These are phyloP conservation scores for Parietaria judaica DNA, from an alignment of 306 rosid species.

Conservation along the genomic window DNA sequence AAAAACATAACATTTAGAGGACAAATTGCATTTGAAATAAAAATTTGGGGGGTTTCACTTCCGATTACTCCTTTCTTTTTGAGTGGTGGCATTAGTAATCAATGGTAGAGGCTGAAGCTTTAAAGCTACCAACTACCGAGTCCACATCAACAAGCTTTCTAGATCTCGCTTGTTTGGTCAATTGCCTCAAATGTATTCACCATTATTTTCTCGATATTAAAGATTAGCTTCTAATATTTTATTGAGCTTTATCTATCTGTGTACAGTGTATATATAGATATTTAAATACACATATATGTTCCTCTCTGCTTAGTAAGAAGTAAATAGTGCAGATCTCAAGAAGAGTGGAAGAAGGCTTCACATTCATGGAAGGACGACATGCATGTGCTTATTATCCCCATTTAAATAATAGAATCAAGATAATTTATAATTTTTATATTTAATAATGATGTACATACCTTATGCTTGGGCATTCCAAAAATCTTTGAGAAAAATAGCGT, in stretches of 20 bases:
- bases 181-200: not conserved
- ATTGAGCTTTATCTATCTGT: too few relatives aligned
- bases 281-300: too few relatives aligned
- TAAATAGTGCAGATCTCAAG: conserved; percentile 11
- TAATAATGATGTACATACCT: not conserved
- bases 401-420: not conserved
- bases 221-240: not conserved
- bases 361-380: conserved; percentile 9
- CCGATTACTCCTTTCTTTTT: too few relatives aligned
- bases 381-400: conserved; percentile 7
- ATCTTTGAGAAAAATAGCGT: not conserved
- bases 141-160: conserved; percentile 7
- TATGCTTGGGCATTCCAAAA: too few relatives aligned
- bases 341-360: conserved; percentile 2
- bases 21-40: too few relatives aligned
- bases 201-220: not conserved
- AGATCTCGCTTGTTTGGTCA: conserved; percentile 2
- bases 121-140: conserved; percentile 16
- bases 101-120: not conserved
- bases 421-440: not conserved
- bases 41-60: not conserved
- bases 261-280: not conserved
- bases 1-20: not conserved
- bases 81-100: not conserved
- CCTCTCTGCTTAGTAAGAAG: not conserved